These are phyloP conservation scores for Phytopythium helicoides DNA, from an alignment of 352 stramenopile species.

Conservation along the genomic window DNA sequence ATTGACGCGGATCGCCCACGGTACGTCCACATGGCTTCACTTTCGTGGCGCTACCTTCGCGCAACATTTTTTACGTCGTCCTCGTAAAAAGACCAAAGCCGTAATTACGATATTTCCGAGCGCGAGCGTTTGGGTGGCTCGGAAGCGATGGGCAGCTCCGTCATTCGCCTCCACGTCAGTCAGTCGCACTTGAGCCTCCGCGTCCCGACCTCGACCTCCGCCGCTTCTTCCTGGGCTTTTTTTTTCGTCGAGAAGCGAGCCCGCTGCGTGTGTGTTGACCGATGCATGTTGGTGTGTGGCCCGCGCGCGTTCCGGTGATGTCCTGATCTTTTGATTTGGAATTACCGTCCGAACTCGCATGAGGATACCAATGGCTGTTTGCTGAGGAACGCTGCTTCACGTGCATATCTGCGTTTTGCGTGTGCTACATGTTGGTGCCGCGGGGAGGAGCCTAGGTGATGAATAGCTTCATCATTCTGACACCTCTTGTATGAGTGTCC, in stretches of 20 bases:
- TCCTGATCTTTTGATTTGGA: constrained; percentile 82
- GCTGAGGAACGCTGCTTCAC: constrained; percentile 63
- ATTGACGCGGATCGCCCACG: too few relatives aligned
- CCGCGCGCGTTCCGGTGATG: constrained; percentile 62
- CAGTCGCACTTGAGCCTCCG: too few relatives aligned
- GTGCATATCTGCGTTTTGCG: constrained; percentile 1
- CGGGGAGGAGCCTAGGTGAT: constrained; percentile 54
- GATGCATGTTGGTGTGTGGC: constrained; percentile 1
- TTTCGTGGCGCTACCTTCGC: not conserved
- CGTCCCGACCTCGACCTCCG: too few relatives aligned
- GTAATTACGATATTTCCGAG: not conserved
- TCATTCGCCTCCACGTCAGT: not conserved
- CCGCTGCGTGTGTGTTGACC: not conserved
- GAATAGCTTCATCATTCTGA: constrained; percentile 89
- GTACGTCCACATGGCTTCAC: too few relatives aligned
- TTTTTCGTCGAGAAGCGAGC: not conserved
- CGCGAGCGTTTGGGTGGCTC: not conserved
- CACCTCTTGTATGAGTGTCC: constrained; percentile 90
- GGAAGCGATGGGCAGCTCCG: not conserved
- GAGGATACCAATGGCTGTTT: constrained; percentile 89
- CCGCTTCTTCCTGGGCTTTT: too few relatives aligned
- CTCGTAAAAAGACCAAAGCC: constrained; percentile 1
- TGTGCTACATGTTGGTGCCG: constrained; percentile 7
- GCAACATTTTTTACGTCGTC: not conserved
- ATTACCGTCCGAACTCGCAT: constrained; percentile 87